Evolutionary conservation across 305 asterid species (phyloP).

Genomic region (Fraxinus xanthoxyloides): DNA sequence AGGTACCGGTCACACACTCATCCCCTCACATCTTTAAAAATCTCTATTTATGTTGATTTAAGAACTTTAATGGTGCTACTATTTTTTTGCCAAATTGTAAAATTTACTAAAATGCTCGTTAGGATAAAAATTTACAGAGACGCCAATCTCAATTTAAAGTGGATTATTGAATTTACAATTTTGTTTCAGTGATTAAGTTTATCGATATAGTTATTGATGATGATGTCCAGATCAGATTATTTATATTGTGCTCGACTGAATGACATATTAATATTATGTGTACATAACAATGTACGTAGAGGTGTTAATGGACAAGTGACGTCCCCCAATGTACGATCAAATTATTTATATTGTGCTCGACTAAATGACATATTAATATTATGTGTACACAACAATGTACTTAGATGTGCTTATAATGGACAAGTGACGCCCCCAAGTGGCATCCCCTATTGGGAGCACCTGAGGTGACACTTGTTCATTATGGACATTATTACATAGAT

Average conservation of each 20-base stretch:
- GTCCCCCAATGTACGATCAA: too few relatives aligned
- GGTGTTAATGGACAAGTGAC: too few relatives aligned
- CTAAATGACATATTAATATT: too few relatives aligned
- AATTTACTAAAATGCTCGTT: not conserved
- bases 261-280: not conserved
- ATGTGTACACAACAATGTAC: too few relatives aligned
- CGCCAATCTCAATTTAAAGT: not conserved
- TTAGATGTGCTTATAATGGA: too few relatives aligned
- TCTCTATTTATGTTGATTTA: not conserved
- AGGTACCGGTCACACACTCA: not conserved
- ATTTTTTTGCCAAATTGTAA: not conserved
- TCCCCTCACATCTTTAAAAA: not conserved
- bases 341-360: too few relatives aligned
- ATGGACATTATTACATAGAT: too few relatives aligned
- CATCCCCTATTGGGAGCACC: too few relatives aligned
- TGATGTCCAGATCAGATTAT: not conserved
- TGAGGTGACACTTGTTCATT: too few relatives aligned
- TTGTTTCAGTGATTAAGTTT: not conserved
- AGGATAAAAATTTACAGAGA: not conserved
- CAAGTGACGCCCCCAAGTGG: too few relatives aligned
- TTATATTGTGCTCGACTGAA: not conserved
- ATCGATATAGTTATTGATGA: not conserved
- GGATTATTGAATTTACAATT: not conserved
- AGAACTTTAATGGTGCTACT: not conserved
- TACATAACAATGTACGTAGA: too few relatives aligned